Conservation (phyloP, 2,329 filamentous ascomycete genomes). For the Neofusicoccum sp. region DNA sequence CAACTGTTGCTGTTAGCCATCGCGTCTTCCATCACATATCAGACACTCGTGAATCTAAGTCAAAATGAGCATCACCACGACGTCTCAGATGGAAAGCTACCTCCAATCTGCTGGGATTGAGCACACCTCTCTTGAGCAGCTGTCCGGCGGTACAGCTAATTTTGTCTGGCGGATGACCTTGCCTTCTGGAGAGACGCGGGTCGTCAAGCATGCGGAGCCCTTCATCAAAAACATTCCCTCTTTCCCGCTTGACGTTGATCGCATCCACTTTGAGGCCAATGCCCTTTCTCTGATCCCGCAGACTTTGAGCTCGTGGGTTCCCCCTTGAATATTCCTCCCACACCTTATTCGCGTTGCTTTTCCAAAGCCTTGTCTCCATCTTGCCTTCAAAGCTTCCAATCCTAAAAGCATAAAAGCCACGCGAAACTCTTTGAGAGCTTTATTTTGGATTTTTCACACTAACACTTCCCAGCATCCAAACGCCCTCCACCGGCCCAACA, state of each 20-base stretch:
- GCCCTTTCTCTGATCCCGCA: conserved; percentile 13
- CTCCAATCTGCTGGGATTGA: not conserved
- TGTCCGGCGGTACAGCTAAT: conserved; percentile 37
- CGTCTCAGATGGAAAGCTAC: not conserved
- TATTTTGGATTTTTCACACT: not conserved
- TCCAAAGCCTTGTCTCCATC: not conserved
- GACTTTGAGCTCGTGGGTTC: not conserved
- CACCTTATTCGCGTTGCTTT: no score
- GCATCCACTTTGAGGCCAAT: conserved; percentile 37
- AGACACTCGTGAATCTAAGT: not conserved
- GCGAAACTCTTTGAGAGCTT: no score
- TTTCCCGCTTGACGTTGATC: conserved; percentile 28
- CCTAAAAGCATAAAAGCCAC: no score
- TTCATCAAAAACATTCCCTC: conserved; percentile 27
- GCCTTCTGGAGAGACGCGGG: conserved; percentile 17
- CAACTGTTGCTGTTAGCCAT: no score
- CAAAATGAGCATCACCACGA: conserved; percentile 6
- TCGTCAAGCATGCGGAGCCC: conserved; percentile 38
- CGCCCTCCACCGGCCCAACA: conserved; percentile 17
- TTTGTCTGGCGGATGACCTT: conserved; percentile 33
- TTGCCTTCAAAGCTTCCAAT: no score
- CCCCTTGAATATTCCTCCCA: no score
- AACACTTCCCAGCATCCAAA: conserved; percentile 18
- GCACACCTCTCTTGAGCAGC: conserved; percentile 20
- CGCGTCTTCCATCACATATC: not conserved